Evolutionary conservation across 2,329 filamentous ascomycete species (phyloP), one percentile per base, ranked within the genome.

Genomic region (Dactylellina cionopaga): DNA sequence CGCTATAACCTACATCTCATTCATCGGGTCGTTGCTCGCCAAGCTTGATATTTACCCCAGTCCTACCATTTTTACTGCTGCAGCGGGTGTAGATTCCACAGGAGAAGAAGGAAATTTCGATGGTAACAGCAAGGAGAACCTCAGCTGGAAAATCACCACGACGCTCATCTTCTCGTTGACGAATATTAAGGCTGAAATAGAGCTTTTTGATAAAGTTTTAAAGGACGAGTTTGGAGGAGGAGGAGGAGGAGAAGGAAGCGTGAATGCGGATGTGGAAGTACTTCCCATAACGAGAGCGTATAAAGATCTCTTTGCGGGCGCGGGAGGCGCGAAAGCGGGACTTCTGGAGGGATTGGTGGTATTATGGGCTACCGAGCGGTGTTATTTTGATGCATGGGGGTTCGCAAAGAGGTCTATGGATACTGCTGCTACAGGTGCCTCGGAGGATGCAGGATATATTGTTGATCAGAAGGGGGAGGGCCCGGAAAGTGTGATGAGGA

Each of bases 401-500:
- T 56, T 65, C 37, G 60, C 60, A 41, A 55, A 39, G 49, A 10
- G 27, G 31, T 39, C 41, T 10, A 10, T 22, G 19, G 29, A 9
- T 46, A 10, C 11, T 31, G 7, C 2, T 49, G 3, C 24, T 31
- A 35, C 37, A 7, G 44, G 33, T 43, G 46, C 4, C n/a, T n/a
- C n/a, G n/a, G n/a, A n/a, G n/a, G n/a, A n/a, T n/a, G n/a, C n/a
- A n/a, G 6, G 24, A 25, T 24, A n/a, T 13, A 22, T 33, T 15
- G 47, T 74, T 82, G 76, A 79, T 78, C 17, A 3, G 1, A 75
- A 51, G 25, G 22, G 22, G 29, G 49, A 74, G 62, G 72, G 76
- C 19, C 76, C 78, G 70, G 75, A 46, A 10, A 77, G 78, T 49
- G 77, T 78, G 74, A 74, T 75, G 56, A 68, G 77, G 65, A 69